These are phyloP conservation scores for Lasiodiplodia gonubiensis DNA, from an alignment of 2,329 filamentous ascomycete species.

Conservation along the genomic window DNA sequence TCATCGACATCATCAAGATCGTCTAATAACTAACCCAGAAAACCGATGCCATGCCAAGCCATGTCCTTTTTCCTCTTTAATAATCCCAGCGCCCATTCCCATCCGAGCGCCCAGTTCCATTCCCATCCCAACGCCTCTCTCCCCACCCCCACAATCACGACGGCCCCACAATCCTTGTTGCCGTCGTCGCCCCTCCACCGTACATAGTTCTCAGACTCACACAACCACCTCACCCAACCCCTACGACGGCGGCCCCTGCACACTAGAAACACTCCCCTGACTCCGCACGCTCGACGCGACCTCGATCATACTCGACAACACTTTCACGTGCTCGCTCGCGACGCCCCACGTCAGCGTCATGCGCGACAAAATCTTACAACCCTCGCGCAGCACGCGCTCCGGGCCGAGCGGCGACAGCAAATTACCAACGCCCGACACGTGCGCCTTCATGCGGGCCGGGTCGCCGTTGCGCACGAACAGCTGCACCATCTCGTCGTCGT, in stretches of 20 bases:
- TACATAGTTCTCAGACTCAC: too few species aligned
- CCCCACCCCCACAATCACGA: too few species aligned
- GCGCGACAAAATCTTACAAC: constrained; percentile 2
- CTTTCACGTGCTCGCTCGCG: background rate
- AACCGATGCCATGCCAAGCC: too few species aligned
- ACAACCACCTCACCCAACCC: too few species aligned
- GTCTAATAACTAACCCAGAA: too few species aligned
- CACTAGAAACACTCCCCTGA: background rate
- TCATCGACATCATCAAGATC: too few species aligned
- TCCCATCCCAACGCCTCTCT: too few species aligned
- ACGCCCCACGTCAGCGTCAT: constrained; percentile 14
- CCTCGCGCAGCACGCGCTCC: background rate
- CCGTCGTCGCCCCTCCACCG: too few species aligned
- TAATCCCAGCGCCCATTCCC: too few species aligned
- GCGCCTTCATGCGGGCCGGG: constrained; percentile 51
- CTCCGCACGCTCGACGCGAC: background rate
- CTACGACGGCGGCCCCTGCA: background rate
- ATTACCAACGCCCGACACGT: constrained; percentile 61
- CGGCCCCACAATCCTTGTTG: too few species aligned
- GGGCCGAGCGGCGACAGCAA: constrained; percentile 35
- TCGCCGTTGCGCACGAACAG: constrained; percentile 59
- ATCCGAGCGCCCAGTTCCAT: too few species aligned
- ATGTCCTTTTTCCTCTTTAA: too few species aligned
- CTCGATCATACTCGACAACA: constrained; percentile 13
- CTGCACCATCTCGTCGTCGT: constrained; percentile 64